Base-by-base conservation (phyloP, 371 early-diverging fungal species). In the Syncephalis plumigaleata region DNA sequence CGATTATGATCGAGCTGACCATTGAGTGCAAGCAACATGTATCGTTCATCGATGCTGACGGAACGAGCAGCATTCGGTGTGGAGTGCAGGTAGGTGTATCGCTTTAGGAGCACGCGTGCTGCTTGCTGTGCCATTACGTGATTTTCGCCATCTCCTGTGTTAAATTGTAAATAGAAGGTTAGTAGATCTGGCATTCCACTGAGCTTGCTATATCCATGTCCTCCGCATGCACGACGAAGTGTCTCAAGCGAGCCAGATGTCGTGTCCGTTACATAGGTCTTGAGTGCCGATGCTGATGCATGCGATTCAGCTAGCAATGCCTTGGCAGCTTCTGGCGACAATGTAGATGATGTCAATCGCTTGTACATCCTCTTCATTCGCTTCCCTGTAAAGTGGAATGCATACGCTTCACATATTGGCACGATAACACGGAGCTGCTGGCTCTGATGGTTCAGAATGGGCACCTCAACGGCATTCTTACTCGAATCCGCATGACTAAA, bases 111-210 rank as follows among this genome's bases (percentile, higher is more conserved):
- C 54, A 77, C 80, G 5, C 81, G 77, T n/a, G 75, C 61, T 0
- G 79, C 76, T 64, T 87, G 88, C 54, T 83, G 85, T 15, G 81
- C 75, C 52, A 87, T 56, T 15, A 86, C 60, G 48, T 75, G 81
- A 60, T 86, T 86, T 52, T 87, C 87, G 24, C 87, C 87, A 57
- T 87, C 87, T 81, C 81, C 81, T 31, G 83, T 84, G 24, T 71
- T 79, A 48, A 78, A 77, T 2, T 85, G 81, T 15, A 59, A 65
- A 52, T 73, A 68, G 45, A 79, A 75, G 58, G 70, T 75, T 47
- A 76, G 75, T 51, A 82, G 70, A 39, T 73, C 63, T 15, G 78
- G 72, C 16, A 91, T 61, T 0, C 88, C 87, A 17, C 79, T 80
- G 61, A 78, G 80, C 40, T 71, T 54, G 24, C 79, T 75, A 56